Evolutionary conservation across 2,329 filamentous ascomycete species (phyloP).

Genomic region (Fusarium incarnatum): DNA sequence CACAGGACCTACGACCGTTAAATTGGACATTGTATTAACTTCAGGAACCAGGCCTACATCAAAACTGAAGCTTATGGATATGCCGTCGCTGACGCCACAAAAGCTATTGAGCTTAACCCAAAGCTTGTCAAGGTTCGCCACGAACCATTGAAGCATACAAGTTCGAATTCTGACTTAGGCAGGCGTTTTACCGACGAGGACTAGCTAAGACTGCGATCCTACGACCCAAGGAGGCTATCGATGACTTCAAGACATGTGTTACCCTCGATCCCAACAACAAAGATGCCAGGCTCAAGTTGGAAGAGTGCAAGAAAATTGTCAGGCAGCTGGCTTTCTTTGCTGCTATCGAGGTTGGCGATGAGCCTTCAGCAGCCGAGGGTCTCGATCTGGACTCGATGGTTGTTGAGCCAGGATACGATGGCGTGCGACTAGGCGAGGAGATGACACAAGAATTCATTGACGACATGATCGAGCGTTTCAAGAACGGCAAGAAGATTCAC

Average conservation of each 20-base stretch:
- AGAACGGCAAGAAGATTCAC: conserved; percentile 93
- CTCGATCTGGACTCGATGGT: conserved; percentile 87
- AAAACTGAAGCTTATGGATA: conserved; percentile 96
- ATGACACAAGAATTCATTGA: conserved; percentile 98
- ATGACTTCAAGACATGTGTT: conserved; percentile 92
- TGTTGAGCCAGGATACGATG: conserved; percentile 88
- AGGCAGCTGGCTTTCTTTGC: conserved; percentile 92
- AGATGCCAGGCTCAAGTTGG: conserved; percentile 88
- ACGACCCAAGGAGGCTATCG: conserved; percentile 85
- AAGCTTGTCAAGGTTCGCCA: conserved; percentile 83
- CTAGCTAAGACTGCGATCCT: conserved; percentile 92
- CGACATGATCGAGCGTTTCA: conserved; percentile 97
- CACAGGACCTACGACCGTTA: conserved; percentile 16
- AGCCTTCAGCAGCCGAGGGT: conserved; percentile 90
- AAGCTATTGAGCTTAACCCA: conserved; percentile 89
- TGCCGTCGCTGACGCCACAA: conserved; percentile 89
- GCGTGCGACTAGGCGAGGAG: conserved; percentile 77
- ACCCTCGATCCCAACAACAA: conserved; percentile 89
- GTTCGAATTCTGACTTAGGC: conserved; percentile 20
- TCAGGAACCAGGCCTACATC: conserved; percentile 77
- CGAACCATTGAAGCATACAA: conserved; percentile 1
- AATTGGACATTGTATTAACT: conserved; percentile 46
- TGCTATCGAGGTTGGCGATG: conserved; percentile 92
- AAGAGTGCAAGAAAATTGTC: conserved; percentile 95
- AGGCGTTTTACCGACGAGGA: conserved; percentile 96